Evolutionary conservation across 768 basidiomycete genomes (phyloP).

Genomic region (Boletellus ananas): DNA sequence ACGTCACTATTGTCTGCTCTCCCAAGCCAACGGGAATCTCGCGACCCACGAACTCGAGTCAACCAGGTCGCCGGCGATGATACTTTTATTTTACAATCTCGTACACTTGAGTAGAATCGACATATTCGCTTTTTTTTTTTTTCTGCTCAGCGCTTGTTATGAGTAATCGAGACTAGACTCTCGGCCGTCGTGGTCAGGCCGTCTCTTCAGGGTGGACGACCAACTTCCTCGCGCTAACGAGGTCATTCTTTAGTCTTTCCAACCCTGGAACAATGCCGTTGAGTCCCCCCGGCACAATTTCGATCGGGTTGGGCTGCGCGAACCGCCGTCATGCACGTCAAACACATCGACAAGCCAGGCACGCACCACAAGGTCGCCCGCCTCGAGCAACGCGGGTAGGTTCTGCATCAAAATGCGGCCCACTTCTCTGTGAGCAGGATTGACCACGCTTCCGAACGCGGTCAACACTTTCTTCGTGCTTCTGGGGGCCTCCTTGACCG

Average conservation of each 20-base stretch:
- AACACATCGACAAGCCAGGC: not conserved
- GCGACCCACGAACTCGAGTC: too few relatives aligned
- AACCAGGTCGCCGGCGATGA: too few relatives aligned
- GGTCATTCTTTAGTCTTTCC: conserved; percentile 30
- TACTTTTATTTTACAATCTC: too few relatives aligned
- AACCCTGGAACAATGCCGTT: conserved; percentile 33
- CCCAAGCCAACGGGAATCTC: too few relatives aligned
- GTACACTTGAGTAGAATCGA: too few relatives aligned
- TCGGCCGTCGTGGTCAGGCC: not conserved
- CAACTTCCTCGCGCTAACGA: conserved; percentile 36
- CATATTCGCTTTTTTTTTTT: too few relatives aligned
- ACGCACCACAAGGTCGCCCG: conserved; percentile 16
- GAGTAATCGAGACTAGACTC: too few relatives aligned
- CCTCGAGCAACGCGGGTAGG: conserved; percentile 10
- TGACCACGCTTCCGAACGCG: conserved; percentile 9
- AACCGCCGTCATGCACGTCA: not conserved
- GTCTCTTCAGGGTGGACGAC: conserved; percentile 35
- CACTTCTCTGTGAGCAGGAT: conserved; percentile 8
- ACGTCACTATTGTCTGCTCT: too few relatives aligned
- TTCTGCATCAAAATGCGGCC: conserved; percentile 11
- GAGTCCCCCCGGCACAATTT: conserved; percentile 37
- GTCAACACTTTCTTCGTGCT: conserved; percentile 16
- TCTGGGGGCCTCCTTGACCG: conserved; percentile 12
- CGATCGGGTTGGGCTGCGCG: conserved; percentile 15
- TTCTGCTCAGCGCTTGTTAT: too few relatives aligned